phyloP scores from a whole-genome alignment of 495 filamentous ascomycete genomes.

The Aspergillus asperescens region DNA sequence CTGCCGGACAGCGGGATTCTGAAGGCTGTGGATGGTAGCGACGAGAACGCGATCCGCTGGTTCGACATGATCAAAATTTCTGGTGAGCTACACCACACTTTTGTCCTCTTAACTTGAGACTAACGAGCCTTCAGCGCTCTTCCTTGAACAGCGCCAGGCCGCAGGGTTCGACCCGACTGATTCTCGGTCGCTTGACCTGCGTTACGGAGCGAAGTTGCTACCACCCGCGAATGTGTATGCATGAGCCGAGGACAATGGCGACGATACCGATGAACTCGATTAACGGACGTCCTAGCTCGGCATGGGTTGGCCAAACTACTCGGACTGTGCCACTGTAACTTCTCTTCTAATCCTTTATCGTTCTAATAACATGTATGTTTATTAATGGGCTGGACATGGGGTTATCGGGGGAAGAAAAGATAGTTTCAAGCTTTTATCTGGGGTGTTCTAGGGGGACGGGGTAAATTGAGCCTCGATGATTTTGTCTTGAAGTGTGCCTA shows the following conservation, averaged over 20 bases:
- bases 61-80: constrained; percentile 57
- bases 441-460: background rate
- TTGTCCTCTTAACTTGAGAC: background rate
- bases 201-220: constrained; percentile 59
- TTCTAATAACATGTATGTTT: constrained; percentile 7
- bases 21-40: constrained; percentile 47
- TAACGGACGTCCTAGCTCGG: background rate
- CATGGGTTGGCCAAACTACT: background rate
- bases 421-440: background rate
- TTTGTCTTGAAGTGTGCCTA: background rate
- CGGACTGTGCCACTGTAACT: background rate
- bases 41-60: constrained; percentile 50
- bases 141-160: constrained; percentile 42
- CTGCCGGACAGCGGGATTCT: constrained; percentile 51
- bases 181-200: constrained; percentile 61
- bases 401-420: background rate
- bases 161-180: constrained; percentile 57
- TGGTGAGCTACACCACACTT: constrained; percentile 43
- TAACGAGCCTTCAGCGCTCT: constrained; percentile 24
- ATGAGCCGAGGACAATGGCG: constrained; percentile 7
- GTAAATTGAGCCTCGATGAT: background rate
- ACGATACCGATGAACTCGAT: background rate
- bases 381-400: constrained; percentile 1
- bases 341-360: background rate
- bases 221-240: constrained; percentile 25